Base-by-base conservation (phyloP, 2,329 filamentous ascomycete genomes). In the Trichoderma sp. region DNA sequence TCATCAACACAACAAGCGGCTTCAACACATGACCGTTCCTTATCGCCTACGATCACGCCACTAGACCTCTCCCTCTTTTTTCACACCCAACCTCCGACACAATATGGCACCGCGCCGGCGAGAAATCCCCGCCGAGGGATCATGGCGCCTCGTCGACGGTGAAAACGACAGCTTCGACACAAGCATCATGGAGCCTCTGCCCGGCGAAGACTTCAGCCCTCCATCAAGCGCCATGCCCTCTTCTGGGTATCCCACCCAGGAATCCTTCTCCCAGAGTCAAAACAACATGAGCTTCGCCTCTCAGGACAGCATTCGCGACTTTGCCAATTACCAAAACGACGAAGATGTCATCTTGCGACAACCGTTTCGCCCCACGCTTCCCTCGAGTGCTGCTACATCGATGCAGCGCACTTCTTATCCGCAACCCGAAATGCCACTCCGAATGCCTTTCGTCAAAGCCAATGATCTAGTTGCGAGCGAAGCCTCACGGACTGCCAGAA, bases 151-250 rank as follows among this genome's bases (percentile, higher is more conserved):
- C 80, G 87, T 90, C 13, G 88, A 90, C 71, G 87, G 85, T 76
- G 87, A 89, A 70, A 85, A 89, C 77, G 87, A 89, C 76, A 88
- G 86, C 76, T 89, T 89, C 77, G 87, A 88, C 74, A 88, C 87
- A 6, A 84, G 85, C 11, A 81, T 88, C 68, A 79, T 88, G 17
- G 83, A 85, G 8, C 82, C 84, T 39, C 78, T 85, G 34, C 79
- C 68, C 30, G 81, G 82, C 58, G 81, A 82, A 39, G 82, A 85
- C 57, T 72, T 82, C 30, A 72, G 79, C 32, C 77, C 82, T 50
- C 73, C 82, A 1, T 84, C 83, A 59, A 83, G 83, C 76, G 80
- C 82, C 57, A 72, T 77, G 72, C 64, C 80, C 6, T 81, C 80
- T 1, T 78, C 77, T 12, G 78, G 77, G 23, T 66, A 79, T n/a